Conservation (phyloP, 257 asterid genomes). For the Capsicum rhomboideum region DNA sequence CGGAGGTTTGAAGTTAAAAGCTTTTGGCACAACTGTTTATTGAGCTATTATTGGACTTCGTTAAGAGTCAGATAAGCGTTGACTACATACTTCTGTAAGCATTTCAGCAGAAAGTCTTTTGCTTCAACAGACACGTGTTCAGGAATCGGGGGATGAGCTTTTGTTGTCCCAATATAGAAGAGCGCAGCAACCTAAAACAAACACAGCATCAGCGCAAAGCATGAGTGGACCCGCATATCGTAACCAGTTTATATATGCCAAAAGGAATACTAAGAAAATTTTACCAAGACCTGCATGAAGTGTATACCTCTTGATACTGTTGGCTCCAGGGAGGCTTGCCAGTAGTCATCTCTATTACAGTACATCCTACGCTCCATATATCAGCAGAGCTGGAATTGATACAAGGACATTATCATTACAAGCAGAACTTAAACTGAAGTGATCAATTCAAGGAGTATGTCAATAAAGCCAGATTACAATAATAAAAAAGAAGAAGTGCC, state of each 20-base stretch:
- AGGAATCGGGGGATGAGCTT: constrained; percentile 98
- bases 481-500: not conserved
- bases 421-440: not conserved
- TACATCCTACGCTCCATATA: constrained; percentile 99
- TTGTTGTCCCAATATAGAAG: constrained; percentile 94
- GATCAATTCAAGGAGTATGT: not conserved
- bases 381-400: constrained; percentile 75
- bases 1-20: not conserved
- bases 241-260: not conserved
- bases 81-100: constrained; percentile 73
- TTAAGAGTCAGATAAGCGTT: not conserved
- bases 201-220: not conserved
- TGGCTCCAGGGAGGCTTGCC: constrained; percentile 99
- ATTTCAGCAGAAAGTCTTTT: constrained; percentile 80
- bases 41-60: not conserved
- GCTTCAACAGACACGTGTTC: constrained; percentile 91
- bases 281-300: not conserved
- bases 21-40: not conserved
- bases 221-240: not conserved
- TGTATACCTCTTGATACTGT: constrained; percentile 71
- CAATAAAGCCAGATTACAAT: not conserved
- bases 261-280: not conserved
- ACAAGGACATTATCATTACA: not conserved
- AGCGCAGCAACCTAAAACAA: constrained; percentile 87
- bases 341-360: constrained; percentile 98